These are phyloP conservation scores for Ocimum tenuiflorum DNA, from an alignment of 257 asterid genomes.

Conservation along the genomic window DNA sequence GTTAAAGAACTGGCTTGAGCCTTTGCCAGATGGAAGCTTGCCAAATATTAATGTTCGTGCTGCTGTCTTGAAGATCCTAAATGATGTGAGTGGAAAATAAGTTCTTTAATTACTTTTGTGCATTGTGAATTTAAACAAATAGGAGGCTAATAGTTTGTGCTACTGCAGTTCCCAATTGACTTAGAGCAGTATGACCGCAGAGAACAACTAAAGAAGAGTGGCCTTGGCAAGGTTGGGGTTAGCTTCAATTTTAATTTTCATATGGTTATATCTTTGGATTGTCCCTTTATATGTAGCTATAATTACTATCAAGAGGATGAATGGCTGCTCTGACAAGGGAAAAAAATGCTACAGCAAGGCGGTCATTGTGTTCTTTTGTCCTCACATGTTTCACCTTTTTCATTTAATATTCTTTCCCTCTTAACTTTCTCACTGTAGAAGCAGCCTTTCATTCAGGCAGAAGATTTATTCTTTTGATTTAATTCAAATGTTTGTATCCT, in stretches of 20 bases:
- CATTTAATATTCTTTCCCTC: background rate
- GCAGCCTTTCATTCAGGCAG: background rate
- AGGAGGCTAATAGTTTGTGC: slow-evolving; percentile 22
- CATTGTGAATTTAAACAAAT: background rate
- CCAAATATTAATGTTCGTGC: slow-evolving; percentile 90
- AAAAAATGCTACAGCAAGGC: background rate
- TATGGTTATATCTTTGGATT: background rate
- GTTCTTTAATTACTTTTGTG: background rate
- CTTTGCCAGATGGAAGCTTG: slow-evolving; percentile 94
- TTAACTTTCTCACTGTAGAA: background rate
- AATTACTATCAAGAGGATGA: background rate
- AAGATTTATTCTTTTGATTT: background rate
- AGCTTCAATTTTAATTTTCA: background rate
- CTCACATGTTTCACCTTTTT: background rate
- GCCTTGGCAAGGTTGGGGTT: slow-evolving; percentile 77
- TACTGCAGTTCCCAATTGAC: slow-evolving; percentile 81
- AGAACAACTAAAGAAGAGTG: slow-evolving; percentile 84
- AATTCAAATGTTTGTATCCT: background rate
- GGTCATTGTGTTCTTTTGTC: background rate
- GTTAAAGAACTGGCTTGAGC: slow-evolving; percentile 87
- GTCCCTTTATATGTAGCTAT: background rate
- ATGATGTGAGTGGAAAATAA: slow-evolving; percentile 58
- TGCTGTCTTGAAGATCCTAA: slow-evolving; percentile 69
- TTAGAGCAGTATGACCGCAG: slow-evolving; percentile 71
- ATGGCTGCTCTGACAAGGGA: slow-evolving; percentile 1